Conservation (phyloP, 1,139 yeast genomes). For the Pichia sp. region DNA sequence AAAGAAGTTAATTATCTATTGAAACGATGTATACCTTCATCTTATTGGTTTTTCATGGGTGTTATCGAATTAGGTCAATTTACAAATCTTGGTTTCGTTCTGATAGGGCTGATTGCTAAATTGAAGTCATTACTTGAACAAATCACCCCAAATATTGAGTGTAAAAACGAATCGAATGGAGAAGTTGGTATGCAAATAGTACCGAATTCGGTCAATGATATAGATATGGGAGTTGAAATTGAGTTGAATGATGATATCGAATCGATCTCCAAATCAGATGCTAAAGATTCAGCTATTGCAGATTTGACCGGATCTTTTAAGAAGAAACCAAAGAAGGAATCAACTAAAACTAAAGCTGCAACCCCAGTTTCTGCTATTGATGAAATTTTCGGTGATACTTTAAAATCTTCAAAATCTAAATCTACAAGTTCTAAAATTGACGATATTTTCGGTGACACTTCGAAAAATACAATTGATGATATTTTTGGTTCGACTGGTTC, state of each 20-base stretch:
- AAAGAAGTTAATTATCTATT: conserved; percentile 32
- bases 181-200: too few relatives aligned
- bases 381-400: too few relatives aligned
- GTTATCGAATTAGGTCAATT: conserved; percentile 74
- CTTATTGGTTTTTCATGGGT: conserved; percentile 58
- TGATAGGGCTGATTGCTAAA: conserved; percentile 52
- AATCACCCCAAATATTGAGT: too few relatives aligned
- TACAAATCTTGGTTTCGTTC: conserved; percentile 62
- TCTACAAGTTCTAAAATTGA: too few relatives aligned
- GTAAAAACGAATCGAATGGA: too few relatives aligned
- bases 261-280: not conserved
- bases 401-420: too few relatives aligned
- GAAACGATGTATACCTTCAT: conserved; percentile 37
- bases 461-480: conserved; percentile 4
- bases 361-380: too few relatives aligned
- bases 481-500: conserved; percentile 1
- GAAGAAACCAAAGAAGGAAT: not conserved
- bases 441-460: not conserved
- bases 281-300: too few relatives aligned
- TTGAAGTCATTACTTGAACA: not conserved
- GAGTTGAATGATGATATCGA: not conserved
- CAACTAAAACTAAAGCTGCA: not conserved
- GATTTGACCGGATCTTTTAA: too few relatives aligned
- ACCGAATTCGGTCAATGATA: too few relatives aligned
- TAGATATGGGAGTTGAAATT: not conserved